These are phyloP conservation scores for Leccinum disarticulatum DNA, from an alignment of 768 basidiomycete genomes.

Conservation along the genomic window DNA sequence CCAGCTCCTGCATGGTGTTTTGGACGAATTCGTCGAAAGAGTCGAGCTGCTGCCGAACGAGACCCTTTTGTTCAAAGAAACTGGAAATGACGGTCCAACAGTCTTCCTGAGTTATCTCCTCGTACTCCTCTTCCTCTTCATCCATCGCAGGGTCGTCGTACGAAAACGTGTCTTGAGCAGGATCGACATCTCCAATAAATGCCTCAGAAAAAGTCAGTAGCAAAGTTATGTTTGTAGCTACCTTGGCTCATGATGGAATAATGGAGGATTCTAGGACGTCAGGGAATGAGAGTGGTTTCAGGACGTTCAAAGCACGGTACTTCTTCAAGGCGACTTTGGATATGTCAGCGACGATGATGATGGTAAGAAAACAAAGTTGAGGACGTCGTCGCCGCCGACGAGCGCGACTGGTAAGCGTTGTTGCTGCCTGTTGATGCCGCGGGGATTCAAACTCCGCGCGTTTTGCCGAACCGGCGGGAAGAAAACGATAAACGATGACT, in stretches of 20 bases:
- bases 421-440: slow-evolving; percentile 25
- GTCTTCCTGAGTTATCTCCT: slow-evolving; percentile 88
- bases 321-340: not conserved
- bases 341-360: slow-evolving; percentile 7
- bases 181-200: slow-evolving; percentile 45
- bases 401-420: slow-evolving; percentile 28
- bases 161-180: slow-evolving; percentile 45
- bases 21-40: slow-evolving; percentile 99
- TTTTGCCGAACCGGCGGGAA: not conserved
- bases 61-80: slow-evolving; percentile 96
- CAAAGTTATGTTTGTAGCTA: slow-evolving; percentile 21
- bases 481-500: slow-evolving; percentile 8
- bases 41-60: slow-evolving; percentile 96
- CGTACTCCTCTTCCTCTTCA: slow-evolving; percentile 55
- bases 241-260: slow-evolving; percentile 32
- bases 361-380: slow-evolving; percentile 18
- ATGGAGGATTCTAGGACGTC: not conserved
- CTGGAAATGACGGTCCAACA: slow-evolving; percentile 95
- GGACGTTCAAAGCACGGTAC: not conserved
- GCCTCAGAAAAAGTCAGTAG: slow-evolving; percentile 34
- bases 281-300: slow-evolving; percentile 2
- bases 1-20: slow-evolving; percentile 98
- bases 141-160: slow-evolving; percentile 64
- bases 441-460: slow-evolving; percentile 15
- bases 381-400: slow-evolving; percentile 18